Evolutionary conservation across 345 rosid genomes (phyloP), one percentile per base, ranked within the genome.

Genomic region (Abelmoschus esculentus): DNA sequence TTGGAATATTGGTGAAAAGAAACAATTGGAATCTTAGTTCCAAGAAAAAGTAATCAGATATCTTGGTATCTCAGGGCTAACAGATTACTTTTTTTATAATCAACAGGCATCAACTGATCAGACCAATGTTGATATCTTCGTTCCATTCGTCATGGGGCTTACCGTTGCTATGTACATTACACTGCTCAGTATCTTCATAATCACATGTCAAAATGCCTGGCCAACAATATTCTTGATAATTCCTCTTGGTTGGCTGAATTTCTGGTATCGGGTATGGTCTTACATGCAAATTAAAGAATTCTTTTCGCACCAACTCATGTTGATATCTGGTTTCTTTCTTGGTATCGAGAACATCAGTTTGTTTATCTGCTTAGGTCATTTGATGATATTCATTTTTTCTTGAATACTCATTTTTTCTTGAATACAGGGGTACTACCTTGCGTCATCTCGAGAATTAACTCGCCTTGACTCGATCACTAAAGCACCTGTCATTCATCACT

Each of bases 171-270:
- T 91, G 93, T 88, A 88, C 77, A 65, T 84, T 53, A 84, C 96
- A 32, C 70, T 91, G 44, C 82, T 91, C 22, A 79, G 93, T 80
- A 93, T 93, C 81, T 78, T 91, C 78, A 77, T 93, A 68, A 80
- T 93, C 73, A 89, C 90, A 31, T 93, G 98, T 65, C 98, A 93
- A 72, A 88, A 91, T 68, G 84, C 98, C 61, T 91, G 98, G 98
- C 98, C 98, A 26, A 93, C 93, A 0, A 66, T 86, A 18, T 86
- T 93, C 87, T 72, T 93, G 62, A 60, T 93, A 68, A 75, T 91
- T 70, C 97, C 98, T 1, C 97, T 93, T 53, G 91, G 86, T 36
- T 93, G 95, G 96, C 83, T 87, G 50, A 93, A 93, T 80, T 63
- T 81, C 57, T 91, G 98, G 97, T 91, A 84, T 46, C 82, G 97